Conservation (phyloP, 116 monocot genomes). For the Zostera marina region DNA sequence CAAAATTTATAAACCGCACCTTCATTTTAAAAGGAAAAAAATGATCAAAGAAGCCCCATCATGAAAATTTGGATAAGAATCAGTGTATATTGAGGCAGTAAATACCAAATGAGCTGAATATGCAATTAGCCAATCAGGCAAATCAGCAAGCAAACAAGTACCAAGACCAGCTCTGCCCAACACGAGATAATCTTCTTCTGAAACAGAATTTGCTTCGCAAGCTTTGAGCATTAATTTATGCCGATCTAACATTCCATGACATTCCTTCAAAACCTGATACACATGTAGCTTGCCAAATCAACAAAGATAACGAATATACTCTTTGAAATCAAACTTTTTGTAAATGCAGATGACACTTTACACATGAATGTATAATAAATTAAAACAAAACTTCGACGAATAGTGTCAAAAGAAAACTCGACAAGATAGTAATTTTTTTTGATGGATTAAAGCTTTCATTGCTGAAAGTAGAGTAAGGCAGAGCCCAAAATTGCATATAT, state of each 20-base stretch:
- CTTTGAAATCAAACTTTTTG: not conserved
- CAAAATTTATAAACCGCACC: conserved; percentile 95
- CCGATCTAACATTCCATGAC: conserved; percentile 82
- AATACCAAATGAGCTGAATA: conserved; percentile 87
- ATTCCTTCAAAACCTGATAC: conserved; percentile 66
- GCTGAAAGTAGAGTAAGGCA: too few relatives aligned
- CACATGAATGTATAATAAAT: too few relatives aligned
- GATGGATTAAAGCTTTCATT: too few relatives aligned
- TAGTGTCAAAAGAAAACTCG: too few relatives aligned
- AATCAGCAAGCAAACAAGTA: conserved; percentile 66
- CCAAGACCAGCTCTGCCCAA: conserved; percentile 80
- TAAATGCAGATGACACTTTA: not conserved
- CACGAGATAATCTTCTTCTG: conserved; percentile 75
- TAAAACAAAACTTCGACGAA: too few relatives aligned
- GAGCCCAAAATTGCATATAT: too few relatives aligned
- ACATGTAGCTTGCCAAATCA: conserved; percentile 1
- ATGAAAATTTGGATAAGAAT: not conserved
- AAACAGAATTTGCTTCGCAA: conserved; percentile 73
- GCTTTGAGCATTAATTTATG: conserved; percentile 85
- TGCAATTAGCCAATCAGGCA: conserved; percentile 94
- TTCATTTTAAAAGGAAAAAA: conserved; percentile 15
- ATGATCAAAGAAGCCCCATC: not conserved
- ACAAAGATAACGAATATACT: conserved; percentile 1
- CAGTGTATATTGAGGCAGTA: not conserved
- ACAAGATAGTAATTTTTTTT: too few relatives aligned